Conservation (phyloP, 2,329 filamentous ascomycete species). For the Colletotrichum horii region DNA sequence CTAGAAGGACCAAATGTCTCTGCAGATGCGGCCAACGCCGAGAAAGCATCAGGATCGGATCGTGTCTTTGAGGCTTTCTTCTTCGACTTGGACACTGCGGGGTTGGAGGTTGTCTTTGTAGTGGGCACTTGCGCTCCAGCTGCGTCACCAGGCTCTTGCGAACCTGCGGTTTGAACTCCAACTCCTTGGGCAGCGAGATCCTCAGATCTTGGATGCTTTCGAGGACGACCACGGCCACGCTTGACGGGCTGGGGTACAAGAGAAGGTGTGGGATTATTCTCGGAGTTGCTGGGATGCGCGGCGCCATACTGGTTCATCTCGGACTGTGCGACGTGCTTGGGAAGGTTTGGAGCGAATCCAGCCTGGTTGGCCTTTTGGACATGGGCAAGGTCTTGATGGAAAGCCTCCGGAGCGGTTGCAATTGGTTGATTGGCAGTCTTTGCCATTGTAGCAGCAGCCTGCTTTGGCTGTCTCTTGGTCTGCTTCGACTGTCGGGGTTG, state of each 20-base stretch:
- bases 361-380: not conserved
- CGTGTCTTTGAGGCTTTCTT: not conserved
- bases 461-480: not conserved
- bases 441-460: not conserved
- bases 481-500: not conserved
- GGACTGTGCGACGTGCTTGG: not conserved
- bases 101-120: not conserved
- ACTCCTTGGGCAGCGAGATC: not conserved
- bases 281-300: not conserved
- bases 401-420: not conserved
- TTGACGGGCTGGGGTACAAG: not conserved
- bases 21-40: not conserved
- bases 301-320: not conserved
- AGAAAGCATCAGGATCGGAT: not conserved
- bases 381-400: not conserved
- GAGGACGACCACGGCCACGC: constrained; percentile 9
- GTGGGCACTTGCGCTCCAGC: not conserved
- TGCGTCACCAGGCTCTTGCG: not conserved
- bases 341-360: not conserved
- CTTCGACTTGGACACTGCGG: not conserved
- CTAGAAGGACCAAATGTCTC: not conserved
- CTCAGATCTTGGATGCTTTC: constrained; percentile 4
- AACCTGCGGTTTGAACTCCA: not conserved
- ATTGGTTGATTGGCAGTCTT: not conserved
- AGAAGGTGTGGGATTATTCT: not conserved